Evolutionary conservation across 2,329 filamentous ascomycete species (phyloP), one percentile per base, ranked within the genome.

Genomic region (Didymella segeticola): DNA sequence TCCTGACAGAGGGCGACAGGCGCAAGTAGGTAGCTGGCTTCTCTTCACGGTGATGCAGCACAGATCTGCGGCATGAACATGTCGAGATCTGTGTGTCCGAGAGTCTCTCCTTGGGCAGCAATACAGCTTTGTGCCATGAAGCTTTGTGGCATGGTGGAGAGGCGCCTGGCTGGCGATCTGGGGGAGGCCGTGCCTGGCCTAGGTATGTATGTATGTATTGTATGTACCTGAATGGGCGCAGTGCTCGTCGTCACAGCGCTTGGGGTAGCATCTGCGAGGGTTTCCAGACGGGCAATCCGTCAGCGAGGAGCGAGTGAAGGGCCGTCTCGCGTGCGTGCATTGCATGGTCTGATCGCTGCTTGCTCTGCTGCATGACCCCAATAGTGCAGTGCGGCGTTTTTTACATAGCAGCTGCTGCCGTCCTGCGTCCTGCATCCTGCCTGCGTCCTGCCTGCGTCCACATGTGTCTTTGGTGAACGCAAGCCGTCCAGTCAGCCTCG

Each of bases 41-140:
- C 48, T 54, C 48, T 56, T 48, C 53, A 53, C 47, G 25, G 50
- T 51, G 43, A 55, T 53, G 36, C 49, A n/a, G 37, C 53, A 59
- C 48, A 58, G 55, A 61, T 59, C 47, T 58, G 51, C 47, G 38
- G 57, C 38, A 53, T 42, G 47, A 36, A 47, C 29, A 56, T 47
- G 25, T 54, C 33, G 43, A 46, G 47, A 50, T 48, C 48, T 45
- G 34, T 39, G 45, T 36, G 43, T 46, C 36, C 22, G 46, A 46
- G 37, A 43, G 55, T 31, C 36, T 46, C 19, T 39, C 36, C 49
- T 45, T 50, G 49, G 45, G 51, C 51, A 41, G 26, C 51, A 34
- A 26, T 22, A 42, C 51, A 49, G 54, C 36, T 29, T 22, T 29
- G 53, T 47, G 42, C 17, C 22, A 43, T 45, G 27, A n/a, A n/a